These are phyloP conservation scores for Trifolium pratense DNA, from an alignment of 306 rosid species.

Conservation along the genomic window DNA sequence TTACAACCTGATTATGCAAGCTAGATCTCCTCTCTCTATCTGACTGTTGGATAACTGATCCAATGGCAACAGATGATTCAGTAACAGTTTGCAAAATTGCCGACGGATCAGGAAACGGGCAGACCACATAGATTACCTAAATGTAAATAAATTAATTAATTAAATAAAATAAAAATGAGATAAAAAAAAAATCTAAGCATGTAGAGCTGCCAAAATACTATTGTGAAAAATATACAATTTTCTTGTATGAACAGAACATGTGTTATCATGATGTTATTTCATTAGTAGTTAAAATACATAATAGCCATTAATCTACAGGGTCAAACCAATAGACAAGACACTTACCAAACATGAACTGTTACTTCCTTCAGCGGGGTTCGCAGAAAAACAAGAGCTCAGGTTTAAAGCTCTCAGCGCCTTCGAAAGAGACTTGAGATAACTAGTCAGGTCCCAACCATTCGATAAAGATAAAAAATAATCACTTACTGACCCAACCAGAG, in stretches of 20 bases:
- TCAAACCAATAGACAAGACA: constrained; percentile 35
- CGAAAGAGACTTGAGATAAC: constrained; percentile 96
- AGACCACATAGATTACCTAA: constrained; percentile 95
- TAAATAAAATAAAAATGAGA: constrained; percentile 31
- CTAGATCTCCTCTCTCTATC: constrained; percentile 86
- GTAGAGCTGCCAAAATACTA: constrained; percentile 14
- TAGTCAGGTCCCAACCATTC: constrained; percentile 95
- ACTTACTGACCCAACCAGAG: constrained; percentile 94
- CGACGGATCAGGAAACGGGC: constrained; percentile 97
- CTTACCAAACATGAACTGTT: constrained; percentile 83
- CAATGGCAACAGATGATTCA: constrained; percentile 91
- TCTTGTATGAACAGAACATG: constrained; percentile 31
- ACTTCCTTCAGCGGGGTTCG: constrained; percentile 86
- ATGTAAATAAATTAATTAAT: constrained; percentile 31
- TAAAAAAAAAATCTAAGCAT: constrained; percentile 28
- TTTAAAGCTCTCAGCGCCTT: constrained; percentile 91
- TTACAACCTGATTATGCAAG: constrained; percentile 85
- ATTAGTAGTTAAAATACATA: constrained; percentile 9
- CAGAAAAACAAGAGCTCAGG: constrained; percentile 68
- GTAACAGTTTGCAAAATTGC: constrained; percentile 88
- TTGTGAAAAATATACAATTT: constrained; percentile 13
- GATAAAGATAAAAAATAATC: constrained; percentile 93
- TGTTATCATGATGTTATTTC: constrained; percentile 2
- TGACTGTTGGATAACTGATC: constrained; percentile 81
- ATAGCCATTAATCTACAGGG: constrained; percentile 35